phyloP scores from a whole-genome alignment of 192 early-diverging fungal species.

The Endogone sp. region DNA sequence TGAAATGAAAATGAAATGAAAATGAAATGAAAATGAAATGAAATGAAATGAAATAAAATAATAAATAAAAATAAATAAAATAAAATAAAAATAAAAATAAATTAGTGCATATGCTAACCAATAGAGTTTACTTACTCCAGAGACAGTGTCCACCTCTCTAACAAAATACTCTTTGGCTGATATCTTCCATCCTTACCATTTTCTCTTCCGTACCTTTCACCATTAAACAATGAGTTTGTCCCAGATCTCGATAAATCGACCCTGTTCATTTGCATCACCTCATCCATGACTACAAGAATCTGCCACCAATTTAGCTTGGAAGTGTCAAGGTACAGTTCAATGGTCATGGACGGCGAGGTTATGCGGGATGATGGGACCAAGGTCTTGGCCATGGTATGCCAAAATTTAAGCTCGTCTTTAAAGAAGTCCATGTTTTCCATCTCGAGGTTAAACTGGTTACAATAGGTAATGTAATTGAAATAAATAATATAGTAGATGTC shows the following conservation, averaged over 20 bases:
- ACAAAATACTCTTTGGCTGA: constrained; percentile 47
- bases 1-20: too few relatives aligned
- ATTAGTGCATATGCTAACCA: too few relatives aligned
- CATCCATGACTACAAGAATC: constrained; percentile 65
- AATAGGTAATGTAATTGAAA: too few relatives aligned
- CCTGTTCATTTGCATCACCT: constrained; percentile 52
- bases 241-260: constrained; percentile 29
- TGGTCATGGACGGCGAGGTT: constrained; percentile 62
- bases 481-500: too few relatives aligned
- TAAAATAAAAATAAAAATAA: too few relatives aligned
- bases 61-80: too few relatives aligned
- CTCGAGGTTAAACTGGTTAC: constrained; percentile 74
- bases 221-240: constrained; percentile 18
- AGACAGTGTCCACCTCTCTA: constrained; percentile 84
- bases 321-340: constrained; percentile 79
- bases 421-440: constrained; percentile 70
- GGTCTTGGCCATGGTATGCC: constrained; percentile 58
- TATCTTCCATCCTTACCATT: constrained; percentile 11
- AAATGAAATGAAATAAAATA: too few relatives aligned
- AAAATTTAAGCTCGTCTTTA: constrained; percentile 75
- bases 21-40: too few relatives aligned
- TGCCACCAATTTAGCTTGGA: constrained; percentile 51
- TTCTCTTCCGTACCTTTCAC: constrained; percentile 17
- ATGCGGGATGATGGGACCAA: too few relatives aligned
- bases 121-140: constrained; percentile 51